phyloP scores from a whole-genome alignment of 257 asterid genomes.

The Solanum boliviense region DNA sequence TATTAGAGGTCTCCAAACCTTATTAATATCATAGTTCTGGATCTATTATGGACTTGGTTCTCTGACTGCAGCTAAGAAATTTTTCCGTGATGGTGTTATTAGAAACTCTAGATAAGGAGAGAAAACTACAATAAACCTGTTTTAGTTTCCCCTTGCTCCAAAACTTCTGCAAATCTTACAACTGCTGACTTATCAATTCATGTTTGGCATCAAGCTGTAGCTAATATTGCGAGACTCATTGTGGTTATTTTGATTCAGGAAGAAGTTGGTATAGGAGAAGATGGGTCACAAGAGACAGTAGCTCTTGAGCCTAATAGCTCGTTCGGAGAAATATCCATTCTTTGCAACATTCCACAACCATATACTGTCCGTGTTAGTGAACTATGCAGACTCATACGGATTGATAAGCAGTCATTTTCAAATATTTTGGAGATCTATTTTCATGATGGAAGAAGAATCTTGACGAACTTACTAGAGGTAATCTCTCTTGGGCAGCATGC shows the following conservation, averaged over 20 bases:
- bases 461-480: slow-evolving; percentile 89
- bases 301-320: slow-evolving; percentile 50
- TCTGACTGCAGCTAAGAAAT: not conserved
- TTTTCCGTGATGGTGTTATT: not conserved
- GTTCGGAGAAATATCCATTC: slow-evolving; percentile 76
- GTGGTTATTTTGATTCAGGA: slow-evolving; percentile 35
- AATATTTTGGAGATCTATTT: slow-evolving; percentile 84
- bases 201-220: not conserved
- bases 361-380: slow-evolving; percentile 85
- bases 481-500: not conserved
- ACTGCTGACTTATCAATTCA: not conserved
- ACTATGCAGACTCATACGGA: slow-evolving; percentile 68
- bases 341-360: slow-evolving; percentile 95
- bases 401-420: slow-evolving; percentile 80
- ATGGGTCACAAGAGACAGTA: slow-evolving; percentile 57
- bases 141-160: not conserved
- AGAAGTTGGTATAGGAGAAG: slow-evolving; percentile 50
- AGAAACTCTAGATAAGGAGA: not conserved
- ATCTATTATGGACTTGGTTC: not conserved
- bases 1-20: not conserved
- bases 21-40: not conserved
- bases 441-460: slow-evolving; percentile 77
- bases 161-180: not conserved
- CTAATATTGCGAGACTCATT: not conserved
- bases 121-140: not conserved